Base-by-base conservation (phyloP, 1,139 yeast genomes). In the Saccharomyces hybrid region DNA sequence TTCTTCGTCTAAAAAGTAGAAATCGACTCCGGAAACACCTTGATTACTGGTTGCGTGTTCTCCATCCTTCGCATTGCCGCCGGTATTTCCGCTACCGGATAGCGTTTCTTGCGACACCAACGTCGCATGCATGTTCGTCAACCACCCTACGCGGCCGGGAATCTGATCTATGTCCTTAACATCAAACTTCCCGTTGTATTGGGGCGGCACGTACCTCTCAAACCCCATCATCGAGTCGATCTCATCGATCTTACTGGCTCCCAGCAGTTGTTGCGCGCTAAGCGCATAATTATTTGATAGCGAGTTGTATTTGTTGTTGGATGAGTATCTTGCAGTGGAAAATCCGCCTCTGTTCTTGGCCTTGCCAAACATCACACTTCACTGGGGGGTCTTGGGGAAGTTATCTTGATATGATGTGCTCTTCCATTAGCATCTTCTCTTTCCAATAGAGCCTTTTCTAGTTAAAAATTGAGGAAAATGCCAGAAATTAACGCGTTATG, bases 1-100 rank as follows among this genome's bases (percentile, higher is more conserved):
- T 71, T 91, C 97, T 64, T 89, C 96, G 67, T 93, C 98, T n/a
- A 95, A 73, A 62, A 95, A 95, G 68, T 95, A 95, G 70, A 87
- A 90, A 65, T 93, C 98, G 3, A 93, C 97, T 4, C 93, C 99
- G 0, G 97, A 81, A 50, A 81, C 76, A 8, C 95, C 95, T 28
- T 80, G 83, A 1, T 84, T 79, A 2, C 88, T 79, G 6, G 85
- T 75, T 38, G 11, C n/a, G 55, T 69, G 75, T 7, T 56, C 53
- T 23, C 74, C 52, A 49, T 62, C 57, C 50, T 61, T 59, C 4
- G 89, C 90, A 31, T 81, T 83, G 1, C 84, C 78, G 2, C 88
- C 81, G 11, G 83, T 75, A 55, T 69, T 73, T 16, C 56, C 57
- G 16, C 72, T 51, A 44, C 65, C 63, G 46, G 62, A 56, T 38